Evolutionary conservation across 352 stramenopile species (phyloP).

Genomic region (Halophytophthora polymorphica): DNA sequence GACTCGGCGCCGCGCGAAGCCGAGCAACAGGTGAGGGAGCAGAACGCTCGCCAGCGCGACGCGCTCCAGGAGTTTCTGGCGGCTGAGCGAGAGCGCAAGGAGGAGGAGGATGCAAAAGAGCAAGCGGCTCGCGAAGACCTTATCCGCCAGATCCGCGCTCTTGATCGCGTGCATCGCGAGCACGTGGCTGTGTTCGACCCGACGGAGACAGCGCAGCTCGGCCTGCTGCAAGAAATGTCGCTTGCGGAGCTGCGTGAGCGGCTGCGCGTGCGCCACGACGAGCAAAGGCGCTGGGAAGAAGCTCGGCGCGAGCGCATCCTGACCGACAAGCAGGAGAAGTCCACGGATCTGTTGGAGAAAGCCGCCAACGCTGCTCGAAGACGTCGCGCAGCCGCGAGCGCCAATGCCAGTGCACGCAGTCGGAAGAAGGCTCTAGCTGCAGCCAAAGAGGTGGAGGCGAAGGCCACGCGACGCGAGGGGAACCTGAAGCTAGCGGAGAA

Average conservation of each 20-base stretch:
- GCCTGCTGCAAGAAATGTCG: slow-evolving; percentile 91
- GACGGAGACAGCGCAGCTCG: slow-evolving; percentile 81
- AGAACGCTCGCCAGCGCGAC: slow-evolving; percentile 60
- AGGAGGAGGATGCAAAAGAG: slow-evolving; percentile 55
- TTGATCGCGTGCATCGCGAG: slow-evolving; percentile 77
- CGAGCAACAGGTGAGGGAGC: slow-evolving; percentile 51
- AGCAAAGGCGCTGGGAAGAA: slow-evolving; percentile 70
- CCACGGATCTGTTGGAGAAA: slow-evolving; percentile 64
- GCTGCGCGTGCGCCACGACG: slow-evolving; percentile 71
- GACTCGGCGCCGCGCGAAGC: slow-evolving; percentile 80
- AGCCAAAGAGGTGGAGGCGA: slow-evolving; percentile 50
- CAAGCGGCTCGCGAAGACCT: slow-evolving; percentile 76
- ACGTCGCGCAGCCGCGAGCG: slow-evolving; percentile 58
- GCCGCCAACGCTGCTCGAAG: slow-evolving; percentile 76
- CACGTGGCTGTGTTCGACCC: slow-evolving; percentile 89
- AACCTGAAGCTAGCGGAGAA: slow-evolving; percentile 79
- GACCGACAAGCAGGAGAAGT: slow-evolving; percentile 73
- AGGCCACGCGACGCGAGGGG: slow-evolving; percentile 53
- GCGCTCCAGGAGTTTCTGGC: slow-evolving; percentile 63
- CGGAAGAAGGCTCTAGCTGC: slow-evolving; percentile 55
- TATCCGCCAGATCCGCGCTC: slow-evolving; percentile 82
- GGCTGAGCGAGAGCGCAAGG: slow-evolving; percentile 58
- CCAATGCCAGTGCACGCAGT: slow-evolving; percentile 50
- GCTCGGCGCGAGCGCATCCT: slow-evolving; percentile 67
- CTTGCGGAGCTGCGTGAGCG: slow-evolving; percentile 82